These are phyloP conservation scores for Hypoxylon trugodes DNA, from an alignment of 495 filamentous ascomycete genomes.

Conservation along the genomic window DNA sequence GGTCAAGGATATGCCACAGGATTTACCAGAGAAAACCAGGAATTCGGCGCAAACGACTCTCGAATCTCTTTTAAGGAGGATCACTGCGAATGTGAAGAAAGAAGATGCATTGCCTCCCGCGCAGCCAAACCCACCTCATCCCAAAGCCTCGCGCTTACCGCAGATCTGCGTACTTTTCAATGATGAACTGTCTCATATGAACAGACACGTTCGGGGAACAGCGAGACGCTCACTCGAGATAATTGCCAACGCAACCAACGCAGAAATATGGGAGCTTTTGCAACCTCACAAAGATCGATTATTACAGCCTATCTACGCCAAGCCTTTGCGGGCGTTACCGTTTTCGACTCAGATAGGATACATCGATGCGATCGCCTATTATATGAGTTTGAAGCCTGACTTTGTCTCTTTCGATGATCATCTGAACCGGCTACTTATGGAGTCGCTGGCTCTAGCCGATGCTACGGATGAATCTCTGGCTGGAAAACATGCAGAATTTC, in stretches of 20 bases:
- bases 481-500: slow-evolving; percentile 84
- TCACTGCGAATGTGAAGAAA: slow-evolving; percentile 76
- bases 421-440: slow-evolving; percentile 87
- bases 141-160: slow-evolving; percentile 62
- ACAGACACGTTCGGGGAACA: slow-evolving; percentile 87
- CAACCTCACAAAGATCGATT: slow-evolving; percentile 86
- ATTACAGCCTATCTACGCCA: slow-evolving; percentile 87
- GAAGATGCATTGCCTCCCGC: slow-evolving; percentile 70
- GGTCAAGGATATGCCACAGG: slow-evolving; percentile 94
- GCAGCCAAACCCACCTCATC: slow-evolving; percentile 46
- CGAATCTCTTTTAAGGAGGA: slow-evolving; percentile 75
- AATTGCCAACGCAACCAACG: slow-evolving; percentile 76
- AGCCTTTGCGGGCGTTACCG: slow-evolving; percentile 89
- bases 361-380: slow-evolving; percentile 96
- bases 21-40: slow-evolving; percentile 87
- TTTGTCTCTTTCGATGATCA: slow-evolving; percentile 91
- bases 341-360: slow-evolving; percentile 96
- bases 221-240: slow-evolving; percentile 82
- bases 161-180: slow-evolving; percentile 85
- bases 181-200: slow-evolving; percentile 90
- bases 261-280: slow-evolving; percentile 84
- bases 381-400: slow-evolving; percentile 82
- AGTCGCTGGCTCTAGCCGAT: slow-evolving; percentile 91
- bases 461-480: slow-evolving; percentile 89
- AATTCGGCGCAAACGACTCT: slow-evolving; percentile 81